Percentiles rank a stretch among this genome's conserved stretches.
Evolutionary conservation across 345 rosid species (phyloP).

Genomic region (Hypericum perforatum): DNA sequence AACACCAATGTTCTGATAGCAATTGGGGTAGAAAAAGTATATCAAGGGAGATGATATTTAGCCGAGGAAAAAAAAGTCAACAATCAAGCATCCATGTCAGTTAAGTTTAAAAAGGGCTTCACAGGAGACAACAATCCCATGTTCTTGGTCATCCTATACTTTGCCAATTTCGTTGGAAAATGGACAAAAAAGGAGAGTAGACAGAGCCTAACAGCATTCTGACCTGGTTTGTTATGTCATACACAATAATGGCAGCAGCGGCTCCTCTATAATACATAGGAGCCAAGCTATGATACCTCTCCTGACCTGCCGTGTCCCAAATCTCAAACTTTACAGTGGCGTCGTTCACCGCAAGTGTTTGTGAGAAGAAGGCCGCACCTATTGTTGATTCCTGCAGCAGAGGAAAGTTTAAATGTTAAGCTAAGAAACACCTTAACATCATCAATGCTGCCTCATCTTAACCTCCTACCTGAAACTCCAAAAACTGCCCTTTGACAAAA

Average conservation of each 20-base stretch:
- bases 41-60: no score
- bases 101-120: no score
- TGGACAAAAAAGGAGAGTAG: not conserved
- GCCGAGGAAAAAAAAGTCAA: no score
- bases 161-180: no score
- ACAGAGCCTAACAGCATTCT: slow-evolving; percentile 8
- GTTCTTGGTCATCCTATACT: no score
- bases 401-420: not conserved
- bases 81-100: no score
- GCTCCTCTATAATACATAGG: slow-evolving; percentile 99
- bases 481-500: slow-evolving; percentile 81
- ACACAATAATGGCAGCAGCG: slow-evolving; percentile 87
- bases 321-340: slow-evolving; percentile 95
- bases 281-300: slow-evolving; percentile 94
- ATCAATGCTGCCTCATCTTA: not conserved
- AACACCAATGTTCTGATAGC: no score
- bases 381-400: slow-evolving; percentile 82
- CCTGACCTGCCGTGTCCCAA: slow-evolving; percentile 99
- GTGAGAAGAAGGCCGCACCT: slow-evolving; percentile 95
- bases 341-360: slow-evolving; percentile 86
- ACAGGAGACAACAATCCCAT: no score
- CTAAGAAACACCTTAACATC: not conserved
- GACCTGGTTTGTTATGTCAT: slow-evolving; percentile 79
- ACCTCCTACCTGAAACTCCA: slow-evolving; percentile 68
- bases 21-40: no score